Percentiles rank a stretch among this genome's conserved stretches.
Evolutionary conservation across 495 filamentous ascomycete genomes (phyloP).

Genomic region (Aspergillus avenaceus): DNA sequence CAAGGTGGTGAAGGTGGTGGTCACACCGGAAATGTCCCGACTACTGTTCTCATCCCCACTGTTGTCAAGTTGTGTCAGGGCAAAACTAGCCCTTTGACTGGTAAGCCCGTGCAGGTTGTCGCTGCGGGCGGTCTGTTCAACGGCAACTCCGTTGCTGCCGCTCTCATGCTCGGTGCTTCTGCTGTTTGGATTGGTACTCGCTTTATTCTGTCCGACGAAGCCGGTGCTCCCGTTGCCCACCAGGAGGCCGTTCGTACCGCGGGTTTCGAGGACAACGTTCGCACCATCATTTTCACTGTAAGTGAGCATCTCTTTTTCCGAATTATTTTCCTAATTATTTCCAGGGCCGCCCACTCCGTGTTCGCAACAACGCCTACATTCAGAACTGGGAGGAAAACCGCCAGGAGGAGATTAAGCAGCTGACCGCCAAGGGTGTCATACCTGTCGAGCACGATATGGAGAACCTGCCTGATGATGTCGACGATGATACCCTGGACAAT

Average conservation of each 20-base stretch:
- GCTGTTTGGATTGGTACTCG: constrained; percentile 96
- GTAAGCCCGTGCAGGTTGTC: constrained; percentile 80
- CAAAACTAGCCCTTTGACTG: constrained; percentile 82
- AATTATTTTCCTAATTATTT: constrained; percentile 16
- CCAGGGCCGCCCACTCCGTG: constrained; percentile 83
- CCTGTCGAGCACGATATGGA: constrained; percentile 95
- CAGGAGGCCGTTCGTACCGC: constrained; percentile 94
- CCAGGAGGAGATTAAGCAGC: constrained; percentile 79
- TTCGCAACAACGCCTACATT: constrained; percentile 91
- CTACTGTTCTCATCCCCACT: constrained; percentile 83
- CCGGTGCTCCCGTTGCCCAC: constrained; percentile 87
- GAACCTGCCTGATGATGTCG: constrained; percentile 65
- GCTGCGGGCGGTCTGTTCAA: constrained; percentile 94
- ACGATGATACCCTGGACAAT: constrained; percentile 82
- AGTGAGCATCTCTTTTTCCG: constrained; percentile 4
- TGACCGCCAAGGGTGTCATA: constrained; percentile 82
- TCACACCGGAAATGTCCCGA: constrained; percentile 88
- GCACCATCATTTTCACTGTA: constrained; percentile 95
- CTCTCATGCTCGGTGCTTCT: constrained; percentile 86
- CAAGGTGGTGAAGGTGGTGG: constrained; percentile 91
- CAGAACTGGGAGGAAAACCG: constrained; percentile 94
- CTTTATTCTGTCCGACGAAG: constrained; percentile 91
- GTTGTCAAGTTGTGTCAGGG: constrained; percentile 79
- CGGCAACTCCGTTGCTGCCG: constrained; percentile 82
- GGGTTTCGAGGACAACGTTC: constrained; percentile 89